Conservation (phyloP, 495 filamentous ascomycete species). For the Trichoderma reesei region DNA sequence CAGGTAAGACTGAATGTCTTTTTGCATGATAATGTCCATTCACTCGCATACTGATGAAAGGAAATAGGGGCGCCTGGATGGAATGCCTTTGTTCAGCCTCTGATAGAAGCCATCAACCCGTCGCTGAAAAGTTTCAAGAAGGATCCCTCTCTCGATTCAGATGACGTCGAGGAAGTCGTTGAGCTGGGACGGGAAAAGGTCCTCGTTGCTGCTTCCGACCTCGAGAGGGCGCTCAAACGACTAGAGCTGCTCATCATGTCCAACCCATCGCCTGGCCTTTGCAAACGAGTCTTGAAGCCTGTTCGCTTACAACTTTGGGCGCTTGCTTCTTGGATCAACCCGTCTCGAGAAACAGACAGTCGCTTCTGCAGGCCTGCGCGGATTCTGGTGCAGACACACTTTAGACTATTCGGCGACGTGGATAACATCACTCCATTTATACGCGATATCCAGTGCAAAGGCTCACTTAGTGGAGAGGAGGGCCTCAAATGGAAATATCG, state of each 20-base stretch:
- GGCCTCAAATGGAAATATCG: constrained; percentile 31
- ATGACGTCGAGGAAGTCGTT: constrained; percentile 23
- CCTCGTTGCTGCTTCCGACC: constrained; percentile 32
- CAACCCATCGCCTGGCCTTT: constrained; percentile 64
- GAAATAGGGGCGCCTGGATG: constrained; percentile 52
- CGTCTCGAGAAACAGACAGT: constrained; percentile 17
- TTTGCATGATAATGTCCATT: background rate
- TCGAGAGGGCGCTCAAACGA: constrained; percentile 44
- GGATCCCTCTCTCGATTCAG: constrained; percentile 12
- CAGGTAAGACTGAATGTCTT: constrained; percentile 35
- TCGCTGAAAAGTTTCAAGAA: constrained; percentile 16
- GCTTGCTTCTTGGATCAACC: constrained; percentile 43
- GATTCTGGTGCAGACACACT: constrained; percentile 33
- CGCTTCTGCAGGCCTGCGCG: constrained; percentile 29
- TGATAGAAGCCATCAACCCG: constrained; percentile 54
- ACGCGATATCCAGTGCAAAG: constrained; percentile 31
- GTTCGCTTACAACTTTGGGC: constrained; percentile 63
- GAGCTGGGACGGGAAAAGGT: constrained; percentile 31
- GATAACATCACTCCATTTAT: constrained; percentile 32
- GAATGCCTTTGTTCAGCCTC: constrained; percentile 55
- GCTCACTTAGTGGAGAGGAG: constrained; percentile 18
- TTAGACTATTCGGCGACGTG: constrained; percentile 36
- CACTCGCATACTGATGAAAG: background rate
- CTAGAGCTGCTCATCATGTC: constrained; percentile 49
- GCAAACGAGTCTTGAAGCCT: constrained; percentile 55